A percentile compares a stretch with the other conserved stretches of the same genome.
Evolutionary conservation across 352 stramenopile genomes (phyloP).

Genomic region (Peronosclerospora sorghi): DNA sequence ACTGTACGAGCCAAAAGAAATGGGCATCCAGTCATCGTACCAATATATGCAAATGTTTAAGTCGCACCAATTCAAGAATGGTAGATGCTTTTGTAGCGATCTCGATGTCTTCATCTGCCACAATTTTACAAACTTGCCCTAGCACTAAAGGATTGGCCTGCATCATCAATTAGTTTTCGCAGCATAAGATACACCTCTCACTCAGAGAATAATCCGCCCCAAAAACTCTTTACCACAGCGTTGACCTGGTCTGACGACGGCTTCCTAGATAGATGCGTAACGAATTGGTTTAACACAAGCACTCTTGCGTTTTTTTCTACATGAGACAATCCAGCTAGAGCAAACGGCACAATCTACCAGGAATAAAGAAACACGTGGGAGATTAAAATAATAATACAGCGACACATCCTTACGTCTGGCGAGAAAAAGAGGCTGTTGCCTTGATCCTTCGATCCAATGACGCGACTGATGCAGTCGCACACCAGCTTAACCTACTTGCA

Average conservation of each 20-base stretch:
- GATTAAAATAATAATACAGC: slow-evolving; percentile 1
- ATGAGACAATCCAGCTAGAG: slow-evolving; percentile 56
- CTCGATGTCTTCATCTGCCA: slow-evolving; percentile 64
- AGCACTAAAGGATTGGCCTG: slow-evolving; percentile 42
- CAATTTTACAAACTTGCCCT: slow-evolving; percentile 37
- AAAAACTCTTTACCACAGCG: slow-evolving; percentile 27
- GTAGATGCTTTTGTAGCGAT: slow-evolving; percentile 48
- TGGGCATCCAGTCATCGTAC: not conserved
- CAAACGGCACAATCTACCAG: slow-evolving; percentile 55
- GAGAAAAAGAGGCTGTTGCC: slow-evolving; percentile 59
- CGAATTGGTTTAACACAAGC: slow-evolving; percentile 66
- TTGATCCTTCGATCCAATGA: slow-evolving; percentile 42
- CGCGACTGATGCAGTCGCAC: slow-evolving; percentile 68
- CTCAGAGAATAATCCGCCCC: not conserved
- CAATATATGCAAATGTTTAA: not conserved
- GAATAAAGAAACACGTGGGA: not conserved
- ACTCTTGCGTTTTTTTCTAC: slow-evolving; percentile 42
- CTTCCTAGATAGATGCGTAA: slow-evolving; percentile 43
- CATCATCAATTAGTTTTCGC: slow-evolving; percentile 8
- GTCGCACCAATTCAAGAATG: slow-evolving; percentile 45
- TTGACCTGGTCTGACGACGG: slow-evolving; percentile 37
- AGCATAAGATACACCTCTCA: slow-evolving; percentile 1
- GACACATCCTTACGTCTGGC: slow-evolving; percentile 28
- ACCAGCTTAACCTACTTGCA: slow-evolving; percentile 45
- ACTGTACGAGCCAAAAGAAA: slow-evolving; percentile 8